phyloP scores from a whole-genome alignment of 192 early-diverging fungal species.

The Oehlia diaphana region DNA sequence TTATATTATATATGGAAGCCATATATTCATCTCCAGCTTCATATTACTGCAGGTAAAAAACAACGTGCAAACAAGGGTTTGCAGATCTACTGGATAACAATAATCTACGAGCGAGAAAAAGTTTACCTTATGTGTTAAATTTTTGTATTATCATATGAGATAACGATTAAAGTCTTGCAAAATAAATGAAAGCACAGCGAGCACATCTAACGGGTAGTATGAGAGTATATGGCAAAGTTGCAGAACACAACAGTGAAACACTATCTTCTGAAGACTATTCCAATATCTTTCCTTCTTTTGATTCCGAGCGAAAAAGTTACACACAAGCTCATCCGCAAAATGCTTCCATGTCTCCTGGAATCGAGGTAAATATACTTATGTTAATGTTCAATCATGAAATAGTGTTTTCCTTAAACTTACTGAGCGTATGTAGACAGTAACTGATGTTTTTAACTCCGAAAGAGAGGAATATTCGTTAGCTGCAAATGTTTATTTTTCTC shows the following conservation, averaged over 20 bases:
- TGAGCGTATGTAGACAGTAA: too few relatives aligned
- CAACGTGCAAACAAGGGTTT: not conserved
- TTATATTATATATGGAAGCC: not conserved
- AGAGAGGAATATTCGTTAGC: too few relatives aligned
- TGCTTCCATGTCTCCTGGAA: too few relatives aligned
- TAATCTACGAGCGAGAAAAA: constrained; percentile 6
- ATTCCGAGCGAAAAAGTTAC: too few relatives aligned
- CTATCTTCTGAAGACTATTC: not conserved
- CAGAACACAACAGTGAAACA: not conserved
- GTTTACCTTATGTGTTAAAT: not conserved
- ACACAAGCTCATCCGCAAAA: too few relatives aligned
- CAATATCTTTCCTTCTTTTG: not conserved
- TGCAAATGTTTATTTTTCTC: too few relatives aligned
- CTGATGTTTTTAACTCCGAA: too few relatives aligned
- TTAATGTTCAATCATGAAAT: too few relatives aligned
- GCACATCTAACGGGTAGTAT: not conserved
- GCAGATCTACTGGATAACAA: constrained; percentile 1
- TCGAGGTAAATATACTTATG: too few relatives aligned
- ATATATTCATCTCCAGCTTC: not conserved
- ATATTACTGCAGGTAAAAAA: constrained; percentile 9
- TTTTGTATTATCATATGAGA: not conserved
- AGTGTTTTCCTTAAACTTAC: too few relatives aligned
- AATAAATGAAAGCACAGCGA: constrained; percentile 10
- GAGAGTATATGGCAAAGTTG: not conserved
- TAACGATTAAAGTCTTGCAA: constrained; percentile 18